Base-by-base conservation (phyloP, 2,329 filamentous ascomycete species). In the Talaromyces albobiverticillius region DNA sequence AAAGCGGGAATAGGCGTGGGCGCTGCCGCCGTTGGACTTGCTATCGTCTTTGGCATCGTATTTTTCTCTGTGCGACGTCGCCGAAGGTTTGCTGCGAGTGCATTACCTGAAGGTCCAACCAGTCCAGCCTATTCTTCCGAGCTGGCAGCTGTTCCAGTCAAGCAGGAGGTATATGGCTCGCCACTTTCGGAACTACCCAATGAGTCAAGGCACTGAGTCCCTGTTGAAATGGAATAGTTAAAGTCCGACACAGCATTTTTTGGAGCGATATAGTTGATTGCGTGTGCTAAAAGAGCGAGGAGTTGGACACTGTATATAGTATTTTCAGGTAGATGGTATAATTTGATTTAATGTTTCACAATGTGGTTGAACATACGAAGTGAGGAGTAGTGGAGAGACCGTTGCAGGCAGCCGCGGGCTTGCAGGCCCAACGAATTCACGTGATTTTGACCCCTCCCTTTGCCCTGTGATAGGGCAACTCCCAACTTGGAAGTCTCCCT, bases 381-480 rank as follows among this genome's bases (percentile, higher is more conserved):
- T n/a, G n/a, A n/a, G n/a, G n/a, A n/a, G n/a, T 29, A 10, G 26
- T 29, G 26, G 26, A 6, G 26, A 29, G 26, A 5, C 26, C 5
- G 26, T 29, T 29, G 26, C 26, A 29, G n/a, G n/a, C 9, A 6
- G 4, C 8, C 4, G 32, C 32, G 8, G 32, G 32, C 26, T 51
- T 45, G 29, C 49, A 51, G n/a, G 50, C 50, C 50, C 50, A 52
- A 52, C 31, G 25, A 14, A 40, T 46, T 46, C 50, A 52, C 50
- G 50, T 52, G 50, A 52, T 46, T 38, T 40, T 31, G 31, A 46
- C 50, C 49, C 50, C 50, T 52, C 50, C 22, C 50, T 52, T 46
- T 43, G 49, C 20, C 20, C 36, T 52, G 41, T 52, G 50, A 52
- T 52, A 46, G 50, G 48, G 11, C 8, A 22, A 20, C 36, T 52